Evolutionary conservation across 306 rosid species (phyloP).

Genomic region (Lathyrus sativus): DNA sequence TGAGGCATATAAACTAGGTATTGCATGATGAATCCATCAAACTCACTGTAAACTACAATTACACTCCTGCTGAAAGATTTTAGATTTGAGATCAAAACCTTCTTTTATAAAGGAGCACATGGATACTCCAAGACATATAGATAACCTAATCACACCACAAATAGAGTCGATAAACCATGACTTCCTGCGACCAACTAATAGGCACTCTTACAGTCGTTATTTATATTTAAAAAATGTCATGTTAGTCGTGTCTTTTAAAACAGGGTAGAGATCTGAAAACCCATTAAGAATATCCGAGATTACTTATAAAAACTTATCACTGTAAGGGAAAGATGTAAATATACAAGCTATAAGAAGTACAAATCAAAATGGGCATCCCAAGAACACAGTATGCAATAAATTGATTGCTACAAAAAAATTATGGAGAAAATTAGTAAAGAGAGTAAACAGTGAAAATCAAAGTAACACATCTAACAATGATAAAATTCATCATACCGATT

Average conservation of each 20-base stretch:
- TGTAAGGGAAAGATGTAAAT: constrained; percentile 9
- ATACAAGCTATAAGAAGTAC: constrained; percentile 1
- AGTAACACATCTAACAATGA: constrained; percentile 23
- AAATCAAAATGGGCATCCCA: constrained; percentile 28
- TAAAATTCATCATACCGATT: constrained; percentile 60
- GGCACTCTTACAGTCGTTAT: background rate
- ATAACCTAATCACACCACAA: too few relatives aligned
- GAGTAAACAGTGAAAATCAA: constrained; percentile 21
- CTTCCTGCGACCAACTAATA: background rate
- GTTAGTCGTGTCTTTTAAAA: background rate
- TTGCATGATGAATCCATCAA: constrained; percentile 19
- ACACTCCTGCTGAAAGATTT: constrained; percentile 12
- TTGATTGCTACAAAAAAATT: background rate
- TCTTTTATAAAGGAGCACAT: too few relatives aligned
- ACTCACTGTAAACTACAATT: background rate
- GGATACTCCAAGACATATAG: too few relatives aligned
- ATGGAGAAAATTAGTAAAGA: background rate
- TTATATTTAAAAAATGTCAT: background rate
- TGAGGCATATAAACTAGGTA: constrained; percentile 27
- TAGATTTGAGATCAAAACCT: background rate
- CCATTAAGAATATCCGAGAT: constrained; percentile 1
- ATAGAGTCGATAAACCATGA: background rate
- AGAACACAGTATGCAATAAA: constrained; percentile 12
- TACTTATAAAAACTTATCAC: constrained; percentile 1
- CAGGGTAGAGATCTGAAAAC: background rate